These are phyloP conservation scores for Allomyces javanicus DNA, from an alignment of 192 early-diverging fungal species.

Conservation along the genomic window DNA sequence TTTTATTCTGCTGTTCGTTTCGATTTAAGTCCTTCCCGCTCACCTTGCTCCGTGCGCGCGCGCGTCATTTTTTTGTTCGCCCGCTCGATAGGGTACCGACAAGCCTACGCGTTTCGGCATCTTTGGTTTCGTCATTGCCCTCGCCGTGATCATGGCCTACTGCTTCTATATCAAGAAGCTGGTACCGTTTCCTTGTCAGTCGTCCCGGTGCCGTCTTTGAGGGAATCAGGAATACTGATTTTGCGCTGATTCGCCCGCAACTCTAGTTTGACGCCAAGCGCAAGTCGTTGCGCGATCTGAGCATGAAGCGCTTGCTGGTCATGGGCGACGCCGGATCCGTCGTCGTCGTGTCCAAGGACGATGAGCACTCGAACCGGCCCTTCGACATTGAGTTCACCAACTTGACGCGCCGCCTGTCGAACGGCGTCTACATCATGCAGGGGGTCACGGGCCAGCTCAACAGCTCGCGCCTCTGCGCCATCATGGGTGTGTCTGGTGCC, in stretches of 20 bases:
- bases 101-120: slow-evolving; percentile 1
- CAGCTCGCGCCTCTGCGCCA: slow-evolving; percentile 33
- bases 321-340: slow-evolving; percentile 7
- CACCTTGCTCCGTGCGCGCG: slow-evolving; percentile 16
- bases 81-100: not conserved
- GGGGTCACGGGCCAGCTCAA: slow-evolving; percentile 34
- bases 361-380: slow-evolving; percentile 3
- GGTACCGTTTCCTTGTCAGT: too few species aligned
- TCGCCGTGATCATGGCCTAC: not conserved
- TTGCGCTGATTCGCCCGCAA: too few species aligned
- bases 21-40: slow-evolving; percentile 9
- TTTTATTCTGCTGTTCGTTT: not conserved
- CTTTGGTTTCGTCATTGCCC: not conserved
- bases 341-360: slow-evolving; percentile 3
- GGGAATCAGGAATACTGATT: too few species aligned
- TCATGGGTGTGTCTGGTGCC: slow-evolving; percentile 34
- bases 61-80: slow-evolving; percentile 11
- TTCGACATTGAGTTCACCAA: slow-evolving; percentile 38
- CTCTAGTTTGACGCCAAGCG: not conserved
- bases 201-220: too few species aligned
- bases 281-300: slow-evolving; percentile 7
- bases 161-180: not conserved
- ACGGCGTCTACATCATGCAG: slow-evolving; percentile 28
- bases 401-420: slow-evolving; percentile 13
- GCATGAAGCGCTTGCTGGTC: slow-evolving; percentile 6